Percentiles rank a stretch among this genome's conserved stretches.
phyloP scores from a whole-genome alignment of 176 grass and related monocot species.

The Dactylis glomerata region DNA sequence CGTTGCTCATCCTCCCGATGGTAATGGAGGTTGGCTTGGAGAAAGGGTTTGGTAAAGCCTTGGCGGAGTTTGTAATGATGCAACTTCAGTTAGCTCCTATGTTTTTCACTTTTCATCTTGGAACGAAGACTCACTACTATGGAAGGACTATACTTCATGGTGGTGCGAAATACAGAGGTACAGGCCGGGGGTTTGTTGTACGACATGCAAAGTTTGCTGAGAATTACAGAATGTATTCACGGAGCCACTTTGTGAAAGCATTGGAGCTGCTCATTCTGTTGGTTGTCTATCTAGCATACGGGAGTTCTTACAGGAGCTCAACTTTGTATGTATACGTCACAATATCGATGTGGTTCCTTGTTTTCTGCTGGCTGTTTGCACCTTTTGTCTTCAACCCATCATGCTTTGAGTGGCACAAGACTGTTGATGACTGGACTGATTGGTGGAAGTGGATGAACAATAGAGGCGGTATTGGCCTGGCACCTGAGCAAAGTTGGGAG shows the following conservation, averaged over 20 bases:
- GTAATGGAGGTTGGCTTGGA: conserved; percentile 70
- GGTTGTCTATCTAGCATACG: conserved; percentile 63
- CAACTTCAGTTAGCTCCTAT: conserved; percentile 70
- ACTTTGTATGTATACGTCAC: conserved; percentile 53
- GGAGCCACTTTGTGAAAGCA: conserved; percentile 75
- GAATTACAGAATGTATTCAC: conserved; percentile 74
- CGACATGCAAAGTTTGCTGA: conserved; percentile 70
- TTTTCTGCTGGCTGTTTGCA: conserved; percentile 64
- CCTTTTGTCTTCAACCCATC: conserved; percentile 82
- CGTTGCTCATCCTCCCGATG: conserved; percentile 61
- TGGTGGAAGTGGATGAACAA: conserved; percentile 74
- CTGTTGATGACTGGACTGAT: conserved; percentile 65
- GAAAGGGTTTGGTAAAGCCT: conserved; percentile 65
- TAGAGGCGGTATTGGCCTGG: conserved; percentile 62
- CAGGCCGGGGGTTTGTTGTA: conserved; percentile 71
- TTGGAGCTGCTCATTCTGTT: conserved; percentile 65
- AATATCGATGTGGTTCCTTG: conserved; percentile 69
- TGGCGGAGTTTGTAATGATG: conserved; percentile 73
- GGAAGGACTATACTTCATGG: conserved; percentile 69
- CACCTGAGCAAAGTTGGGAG: conserved; percentile 69
- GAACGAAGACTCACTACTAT: conserved; percentile 75
- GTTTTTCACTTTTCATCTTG: conserved; percentile 73
- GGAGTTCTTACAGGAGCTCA: conserved; percentile 49
- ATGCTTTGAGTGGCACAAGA: conserved; percentile 81
- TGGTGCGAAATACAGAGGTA: conserved; percentile 70